A percentile compares a stretch with the other conserved stretches of the same genome.
Conservation (phyloP, 441 rosid genomes). For the Eruca vesicaria region DNA sequence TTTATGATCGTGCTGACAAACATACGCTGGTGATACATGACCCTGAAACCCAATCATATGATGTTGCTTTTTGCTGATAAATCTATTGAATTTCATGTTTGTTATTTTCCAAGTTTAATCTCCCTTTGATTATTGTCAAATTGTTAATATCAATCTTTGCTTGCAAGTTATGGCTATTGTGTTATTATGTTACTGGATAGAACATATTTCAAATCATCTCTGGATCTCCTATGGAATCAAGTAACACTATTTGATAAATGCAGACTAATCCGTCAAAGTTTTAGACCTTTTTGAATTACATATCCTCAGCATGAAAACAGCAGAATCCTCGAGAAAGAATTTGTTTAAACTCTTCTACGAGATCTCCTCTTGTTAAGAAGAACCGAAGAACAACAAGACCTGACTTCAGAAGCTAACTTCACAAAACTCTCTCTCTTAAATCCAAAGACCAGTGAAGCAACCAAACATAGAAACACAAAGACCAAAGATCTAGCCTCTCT, state of each 20-base stretch:
- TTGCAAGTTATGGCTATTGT: no score
- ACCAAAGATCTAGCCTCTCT: slow-evolving; percentile 11
- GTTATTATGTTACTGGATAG: no score
- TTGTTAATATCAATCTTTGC: background rate
- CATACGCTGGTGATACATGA: background rate
- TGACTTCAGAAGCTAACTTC: slow-evolving; percentile 2
- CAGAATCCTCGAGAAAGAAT: background rate
- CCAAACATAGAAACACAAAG: slow-evolving; percentile 13
- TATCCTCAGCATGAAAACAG: background rate
- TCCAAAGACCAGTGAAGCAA: slow-evolving; percentile 19
- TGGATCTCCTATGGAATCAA: no score
- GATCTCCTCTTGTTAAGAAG: background rate
- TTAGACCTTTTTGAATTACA: background rate
- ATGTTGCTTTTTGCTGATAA: background rate
- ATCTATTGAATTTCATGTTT: background rate
- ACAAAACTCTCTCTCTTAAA: slow-evolving; percentile 8
- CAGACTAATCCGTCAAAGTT: background rate
- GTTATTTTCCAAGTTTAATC: slow-evolving; percentile 4
- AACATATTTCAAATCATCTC: no score
- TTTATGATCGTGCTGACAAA: background rate
- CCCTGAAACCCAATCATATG: background rate
- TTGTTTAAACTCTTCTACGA: slow-evolving; percentile 17
- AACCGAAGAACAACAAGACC: slow-evolving; percentile 14
- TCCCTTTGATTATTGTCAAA: background rate
- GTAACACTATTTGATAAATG: no score